Percentiles rank a stretch among this genome's conserved stretches.
phyloP scores from a whole-genome alignment of 2,329 filamentous ascomycete species.

The Xylariomycetidae sp. region DNA sequence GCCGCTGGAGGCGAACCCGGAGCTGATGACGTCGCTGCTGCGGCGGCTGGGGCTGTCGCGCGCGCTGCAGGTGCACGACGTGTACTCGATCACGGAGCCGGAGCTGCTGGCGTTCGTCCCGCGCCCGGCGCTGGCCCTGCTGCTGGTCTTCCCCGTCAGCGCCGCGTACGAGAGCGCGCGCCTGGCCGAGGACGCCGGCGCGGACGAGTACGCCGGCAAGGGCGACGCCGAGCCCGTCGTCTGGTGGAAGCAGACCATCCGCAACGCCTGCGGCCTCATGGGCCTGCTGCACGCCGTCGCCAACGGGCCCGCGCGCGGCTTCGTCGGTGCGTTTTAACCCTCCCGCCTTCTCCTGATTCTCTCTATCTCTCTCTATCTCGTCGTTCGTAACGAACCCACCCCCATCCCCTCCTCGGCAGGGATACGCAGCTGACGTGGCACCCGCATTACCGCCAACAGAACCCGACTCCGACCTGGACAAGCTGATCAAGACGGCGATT shows the following conservation, averaged over 20 bases:
- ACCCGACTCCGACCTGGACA: constrained; percentile 50
- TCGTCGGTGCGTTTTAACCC: constrained; percentile 43
- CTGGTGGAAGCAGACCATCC: constrained; percentile 94
- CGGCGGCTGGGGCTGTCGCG: constrained; percentile 9
- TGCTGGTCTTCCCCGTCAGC: constrained; percentile 87
- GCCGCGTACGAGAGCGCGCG: constrained; percentile 73
- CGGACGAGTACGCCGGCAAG: constrained; percentile 57
- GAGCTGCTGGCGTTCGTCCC: constrained; percentile 7
- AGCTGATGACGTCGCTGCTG: constrained; percentile 13
- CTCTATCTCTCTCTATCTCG: background rate
- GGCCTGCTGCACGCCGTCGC: constrained; percentile 75
- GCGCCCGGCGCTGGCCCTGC: constrained; percentile 57
- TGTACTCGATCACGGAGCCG: constrained; percentile 9
- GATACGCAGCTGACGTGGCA: too few relatives aligned
- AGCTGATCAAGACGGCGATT: constrained; percentile 63
- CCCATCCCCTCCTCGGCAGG: too few relatives aligned
- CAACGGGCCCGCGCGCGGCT: constrained; percentile 65
- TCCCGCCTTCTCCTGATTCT: background rate
- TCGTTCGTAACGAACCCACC: too few relatives aligned
- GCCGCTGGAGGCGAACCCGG: constrained; percentile 13
- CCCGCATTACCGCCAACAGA: constrained; percentile 27
- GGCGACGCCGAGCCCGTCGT: constrained; percentile 70
- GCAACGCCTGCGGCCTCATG: constrained; percentile 89
- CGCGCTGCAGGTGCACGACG: constrained; percentile 11
- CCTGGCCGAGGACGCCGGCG: constrained; percentile 61